Evolutionary conservation across 2,329 filamentous ascomycete species (phyloP).

Genomic region (Claviceps sp.): DNA sequence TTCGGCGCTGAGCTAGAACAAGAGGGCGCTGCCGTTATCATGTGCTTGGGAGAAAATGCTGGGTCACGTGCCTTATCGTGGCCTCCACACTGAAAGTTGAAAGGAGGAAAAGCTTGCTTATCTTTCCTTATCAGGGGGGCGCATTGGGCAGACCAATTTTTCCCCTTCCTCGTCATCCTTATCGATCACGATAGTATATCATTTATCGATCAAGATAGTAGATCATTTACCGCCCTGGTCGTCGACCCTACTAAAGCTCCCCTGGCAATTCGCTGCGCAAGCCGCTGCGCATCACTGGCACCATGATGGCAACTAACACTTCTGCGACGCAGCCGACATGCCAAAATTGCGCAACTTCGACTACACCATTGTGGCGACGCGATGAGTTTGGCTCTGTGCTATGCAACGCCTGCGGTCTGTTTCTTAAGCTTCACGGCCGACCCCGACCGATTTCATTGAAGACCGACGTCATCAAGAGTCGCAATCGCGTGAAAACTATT

Average conservation of each 20-base stretch:
- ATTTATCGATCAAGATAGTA: slow-evolving; percentile 20
- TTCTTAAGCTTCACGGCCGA: slow-evolving; percentile 90
- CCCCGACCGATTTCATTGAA: slow-evolving; percentile 91
- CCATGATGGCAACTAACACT: slow-evolving; percentile 44
- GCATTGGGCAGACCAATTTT: slow-evolving; percentile 16
- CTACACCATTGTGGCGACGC: slow-evolving; percentile 91
- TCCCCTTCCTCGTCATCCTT: slow-evolving; percentile 22
- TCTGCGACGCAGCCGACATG: slow-evolving; percentile 74
- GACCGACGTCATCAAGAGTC: slow-evolving; percentile 98
- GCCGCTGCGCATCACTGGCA: slow-evolving; percentile 16
- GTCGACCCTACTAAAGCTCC: slow-evolving; percentile 13
- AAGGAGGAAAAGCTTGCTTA: slow-evolving; percentile 12
- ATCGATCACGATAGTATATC: slow-evolving; percentile 24
- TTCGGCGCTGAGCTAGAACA: background rate
- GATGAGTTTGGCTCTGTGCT: slow-evolving; percentile 92
- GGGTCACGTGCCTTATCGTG: slow-evolving; percentile 19
- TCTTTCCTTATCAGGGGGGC: slow-evolving; percentile 23
- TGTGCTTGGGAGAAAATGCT: slow-evolving; percentile 7
- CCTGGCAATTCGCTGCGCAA: slow-evolving; percentile 15
- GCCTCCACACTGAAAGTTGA: background rate
- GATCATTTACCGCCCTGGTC: slow-evolving; percentile 17
- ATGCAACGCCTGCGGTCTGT: slow-evolving; percentile 96
- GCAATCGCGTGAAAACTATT: slow-evolving; percentile 89
- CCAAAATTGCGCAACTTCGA: slow-evolving; percentile 91
- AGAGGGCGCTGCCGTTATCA: background rate